Percentiles rank a stretch among this genome's conserved stretches.
phyloP scores from a whole-genome alignment of 106 monocot genomes.

The Ottelia alismoides region DNA sequence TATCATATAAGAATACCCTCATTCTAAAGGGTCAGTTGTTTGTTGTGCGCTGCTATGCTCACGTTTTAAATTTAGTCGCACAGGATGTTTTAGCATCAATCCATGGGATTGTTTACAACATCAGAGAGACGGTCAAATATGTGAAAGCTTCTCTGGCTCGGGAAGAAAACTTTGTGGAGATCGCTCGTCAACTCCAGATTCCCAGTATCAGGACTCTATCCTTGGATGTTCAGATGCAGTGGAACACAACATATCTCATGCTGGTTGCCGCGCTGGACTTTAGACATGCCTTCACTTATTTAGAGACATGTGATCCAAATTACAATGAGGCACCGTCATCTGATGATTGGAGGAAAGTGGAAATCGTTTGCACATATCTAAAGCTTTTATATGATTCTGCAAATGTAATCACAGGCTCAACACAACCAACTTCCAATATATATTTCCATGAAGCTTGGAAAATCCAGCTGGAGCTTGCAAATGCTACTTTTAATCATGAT shows the following conservation, averaged over 20 bases:
- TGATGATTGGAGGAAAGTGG: slow-evolving; percentile 80
- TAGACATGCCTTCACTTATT: slow-evolving; percentile 43
- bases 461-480: slow-evolving; percentile 50
- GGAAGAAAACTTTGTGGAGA: slow-evolving; percentile 69
- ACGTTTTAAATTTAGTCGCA: slow-evolving; percentile 52
- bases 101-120: slow-evolving; percentile 71
- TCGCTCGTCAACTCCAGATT: slow-evolving; percentile 52
- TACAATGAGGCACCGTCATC: slow-evolving; percentile 71
- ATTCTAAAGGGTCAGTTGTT: slow-evolving; percentile 72
- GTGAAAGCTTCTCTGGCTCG: slow-evolving; percentile 55
- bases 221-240: slow-evolving; percentile 52
- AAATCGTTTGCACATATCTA: slow-evolving; percentile 45
- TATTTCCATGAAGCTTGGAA: slow-evolving; percentile 92
- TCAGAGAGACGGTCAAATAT: slow-evolving; percentile 77
- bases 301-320: slow-evolving; percentile 63
- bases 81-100: slow-evolving; percentile 78
- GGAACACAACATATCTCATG: slow-evolving; percentile 87
- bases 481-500: slow-evolving; percentile 29
- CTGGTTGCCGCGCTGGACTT: slow-evolving; percentile 62
- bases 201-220: slow-evolving; percentile 36
- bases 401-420: slow-evolving; percentile 23
- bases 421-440: slow-evolving; percentile 64
- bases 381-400: slow-evolving; percentile 71
- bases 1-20: slow-evolving; percentile 58
- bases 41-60: slow-evolving; percentile 78